phyloP scores from a whole-genome alignment of 805 yeast genomes.

The Phaffomyces opuntiae region DNA sequence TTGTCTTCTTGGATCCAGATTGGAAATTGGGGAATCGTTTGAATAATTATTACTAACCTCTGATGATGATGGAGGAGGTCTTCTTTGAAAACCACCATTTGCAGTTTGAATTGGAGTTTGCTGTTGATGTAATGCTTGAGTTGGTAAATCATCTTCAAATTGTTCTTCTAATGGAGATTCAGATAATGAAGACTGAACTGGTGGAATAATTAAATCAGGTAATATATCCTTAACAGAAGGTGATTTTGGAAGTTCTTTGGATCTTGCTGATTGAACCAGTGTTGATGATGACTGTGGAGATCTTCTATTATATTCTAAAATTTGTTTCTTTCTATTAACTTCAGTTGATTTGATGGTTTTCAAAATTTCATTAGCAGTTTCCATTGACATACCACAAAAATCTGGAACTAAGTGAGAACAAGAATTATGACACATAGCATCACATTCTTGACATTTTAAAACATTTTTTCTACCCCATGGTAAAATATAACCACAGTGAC shows the following conservation, averaged over 20 bases:
- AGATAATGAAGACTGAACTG: background rate
- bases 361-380: constrained; percentile 85
- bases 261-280: constrained; percentile 1
- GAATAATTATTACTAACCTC: background rate
- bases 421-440: constrained; percentile 86
- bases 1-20: constrained; percentile 4
- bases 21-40: background rate
- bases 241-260: background rate
- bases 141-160: constrained; percentile 8
- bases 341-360: constrained; percentile 75
- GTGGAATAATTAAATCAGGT: background rate
- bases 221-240: constrained; percentile 1
- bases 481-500: constrained; percentile 94
- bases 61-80: constrained; percentile 16
- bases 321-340: constrained; percentile 25
- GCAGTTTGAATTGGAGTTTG: constrained; percentile 8
- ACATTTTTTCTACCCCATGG: constrained; percentile 95
- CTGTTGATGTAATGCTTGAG: constrained; percentile 11
- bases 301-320: constrained; percentile 10
- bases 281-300: constrained; percentile 10
- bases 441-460: constrained; percentile 89
- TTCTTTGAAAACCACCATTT: constrained; percentile 17
- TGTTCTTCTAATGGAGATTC: background rate
- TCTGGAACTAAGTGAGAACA: constrained; percentile 96
- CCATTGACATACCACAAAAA: constrained; percentile 98